Conservation (phyloP, 257 asterid genomes). For the Solanum virginianum region DNA sequence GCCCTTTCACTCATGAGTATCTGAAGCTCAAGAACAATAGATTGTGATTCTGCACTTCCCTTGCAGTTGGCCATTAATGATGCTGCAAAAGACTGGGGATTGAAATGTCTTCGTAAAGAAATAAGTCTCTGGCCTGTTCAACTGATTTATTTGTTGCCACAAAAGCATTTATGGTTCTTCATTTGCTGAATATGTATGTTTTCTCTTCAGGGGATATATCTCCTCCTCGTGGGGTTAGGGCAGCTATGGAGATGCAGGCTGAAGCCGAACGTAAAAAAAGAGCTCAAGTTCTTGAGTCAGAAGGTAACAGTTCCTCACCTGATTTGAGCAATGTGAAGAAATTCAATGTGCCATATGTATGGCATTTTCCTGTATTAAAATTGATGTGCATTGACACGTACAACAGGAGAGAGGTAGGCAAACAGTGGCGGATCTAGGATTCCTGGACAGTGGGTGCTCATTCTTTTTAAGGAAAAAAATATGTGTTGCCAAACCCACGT, state of each 20-base stretch:
- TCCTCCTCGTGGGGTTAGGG: constrained; percentile 1
- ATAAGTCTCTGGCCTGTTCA: neutral
- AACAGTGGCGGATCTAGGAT: too few species aligned
- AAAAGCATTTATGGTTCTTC: neutral
- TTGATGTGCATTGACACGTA: neutral
- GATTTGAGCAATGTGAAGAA: neutral
- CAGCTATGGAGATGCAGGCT: constrained; percentile 8
- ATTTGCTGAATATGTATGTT: neutral
- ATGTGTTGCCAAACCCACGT: too few species aligned
- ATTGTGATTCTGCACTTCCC: neutral
- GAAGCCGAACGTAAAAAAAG: neutral
- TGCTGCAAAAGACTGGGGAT: constrained; percentile 2
- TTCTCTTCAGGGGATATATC: neutral
- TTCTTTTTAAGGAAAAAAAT: too few species aligned
- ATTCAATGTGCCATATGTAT: neutral
- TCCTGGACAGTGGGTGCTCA: too few species aligned
- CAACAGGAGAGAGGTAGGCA: constrained; percentile 3
- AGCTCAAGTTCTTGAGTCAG: constrained; percentile 1
- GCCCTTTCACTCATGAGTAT: neutral
- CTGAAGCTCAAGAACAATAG: neutral
- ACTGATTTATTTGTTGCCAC: neutral
- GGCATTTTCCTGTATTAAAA: neutral
- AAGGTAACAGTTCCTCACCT: neutral
- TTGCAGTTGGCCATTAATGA: neutral
- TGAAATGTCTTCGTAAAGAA: neutral